Conservation (phyloP, 2,329 filamentous ascomycete genomes). For the Atkinsonella hypoxylon region DNA sequence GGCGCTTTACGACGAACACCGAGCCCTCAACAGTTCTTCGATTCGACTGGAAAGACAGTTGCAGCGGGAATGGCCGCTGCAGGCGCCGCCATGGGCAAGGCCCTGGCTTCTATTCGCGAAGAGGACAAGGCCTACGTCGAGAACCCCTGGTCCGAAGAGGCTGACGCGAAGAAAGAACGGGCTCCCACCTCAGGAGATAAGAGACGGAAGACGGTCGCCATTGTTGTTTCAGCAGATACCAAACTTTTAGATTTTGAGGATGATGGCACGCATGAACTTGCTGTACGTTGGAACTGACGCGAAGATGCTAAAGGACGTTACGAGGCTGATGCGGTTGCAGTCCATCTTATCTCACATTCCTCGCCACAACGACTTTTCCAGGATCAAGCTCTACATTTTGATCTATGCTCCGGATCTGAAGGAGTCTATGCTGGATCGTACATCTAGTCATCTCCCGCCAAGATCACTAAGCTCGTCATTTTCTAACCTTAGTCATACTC, state of each 20-base stretch:
- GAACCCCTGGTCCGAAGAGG: conserved; percentile 86
- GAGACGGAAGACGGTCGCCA: conserved; percentile 66
- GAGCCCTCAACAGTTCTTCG: conserved; percentile 79
- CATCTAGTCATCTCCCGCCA: conserved; percentile 43
- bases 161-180: conserved; percentile 50
- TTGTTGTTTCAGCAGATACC: conserved; percentile 75
- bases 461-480: conserved; percentile 69
- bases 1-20: conserved; percentile 71
- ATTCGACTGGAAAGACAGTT: conserved; percentile 70
- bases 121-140: conserved; percentile 77
- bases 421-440: conserved; percentile 43
- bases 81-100: conserved; percentile 70
- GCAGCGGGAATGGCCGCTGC: conserved; percentile 73
- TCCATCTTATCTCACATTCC: conserved; percentile 85
- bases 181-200: conserved; percentile 26
- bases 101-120: conserved; percentile 71
- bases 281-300: conserved; percentile 44
- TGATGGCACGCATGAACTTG: conserved; percentile 59
- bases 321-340: conserved; percentile 28
- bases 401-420: conserved; percentile 79
- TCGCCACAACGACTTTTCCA: conserved; percentile 59
- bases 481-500: conserved; percentile 69
- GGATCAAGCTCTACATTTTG: conserved; percentile 70
- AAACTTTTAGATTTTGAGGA: conserved; percentile 46
- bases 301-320: background rate